Evolutionary conservation across 169 alveolate genomes (phyloP), one percentile per base, ranked within the genome.

Genomic region (Plasmodium inui): DNA sequence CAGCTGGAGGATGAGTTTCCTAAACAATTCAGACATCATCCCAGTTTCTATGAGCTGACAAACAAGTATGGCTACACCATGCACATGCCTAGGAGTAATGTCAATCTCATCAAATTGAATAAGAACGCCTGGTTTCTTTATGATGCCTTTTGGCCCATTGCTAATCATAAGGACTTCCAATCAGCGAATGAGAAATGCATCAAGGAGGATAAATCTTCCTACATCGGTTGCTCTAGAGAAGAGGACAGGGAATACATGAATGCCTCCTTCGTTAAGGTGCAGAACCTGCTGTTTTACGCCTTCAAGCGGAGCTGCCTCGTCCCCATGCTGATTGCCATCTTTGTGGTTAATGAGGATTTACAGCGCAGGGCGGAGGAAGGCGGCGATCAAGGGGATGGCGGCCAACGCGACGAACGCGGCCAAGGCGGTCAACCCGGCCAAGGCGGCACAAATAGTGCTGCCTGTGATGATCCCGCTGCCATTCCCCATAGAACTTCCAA

Each of bases 141-240:
- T 89, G 94, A 89, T 89, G 94, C 91, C 3, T 89, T 89, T 67
- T 89, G 82, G 83, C 89, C 89, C 12, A 46, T 89, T 39, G 46
- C 94, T 7, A 46, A 37, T 57, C 37, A 61, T 67, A 81, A 89
- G 53, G 94, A 89, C 50, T 89, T 89, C 32, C 94, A 89, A 34
- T 32, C 94, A 4, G 90, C 91, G 1, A 81, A 89, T n/a, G 94
- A 89, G 46, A 78, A 67, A 34, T 89, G 91, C 17, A 80, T 89
- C 30, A 89, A 70, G 14, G 91, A 89, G 83, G 94, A 89, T 50
- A 89, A 79, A 19, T n/a, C 94, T 4, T 32, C 94, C 1, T 89
- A 80, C 34, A 89, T 89, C 5, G 94, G 94, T 14, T 81, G 81
- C 22, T 89, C 94, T n/a, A 79, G 84, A 28, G 78, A 81, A 4